phyloP scores from a whole-genome alignment of 345 rosid genomes.

The Ricinus communis region DNA sequence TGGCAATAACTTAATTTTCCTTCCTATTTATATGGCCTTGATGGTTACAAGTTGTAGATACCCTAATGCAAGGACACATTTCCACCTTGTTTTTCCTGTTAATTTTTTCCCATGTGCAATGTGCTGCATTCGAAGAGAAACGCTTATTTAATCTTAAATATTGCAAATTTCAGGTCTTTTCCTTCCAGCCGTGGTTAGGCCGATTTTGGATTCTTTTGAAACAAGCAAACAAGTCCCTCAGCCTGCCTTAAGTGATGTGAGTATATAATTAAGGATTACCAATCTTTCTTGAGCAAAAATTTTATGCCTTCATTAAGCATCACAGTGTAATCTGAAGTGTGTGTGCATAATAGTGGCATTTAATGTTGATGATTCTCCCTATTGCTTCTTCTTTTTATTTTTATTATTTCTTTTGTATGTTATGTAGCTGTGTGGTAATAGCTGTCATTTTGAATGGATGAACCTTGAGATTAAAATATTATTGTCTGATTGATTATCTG shows the following conservation, averaged over 20 bases:
- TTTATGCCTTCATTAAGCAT: neutral
- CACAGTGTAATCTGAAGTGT: no score
- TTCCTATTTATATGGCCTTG: no score
- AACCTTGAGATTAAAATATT: neutral
- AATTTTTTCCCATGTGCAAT: no score
- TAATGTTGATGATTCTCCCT: no score
- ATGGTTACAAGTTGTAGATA: no score
- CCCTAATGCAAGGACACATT: no score
- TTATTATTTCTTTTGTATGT: no score
- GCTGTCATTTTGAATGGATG: neutral
- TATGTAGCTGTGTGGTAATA: neutral
- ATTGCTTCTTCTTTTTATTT: no score
- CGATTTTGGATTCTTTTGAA: conserved; percentile 87
- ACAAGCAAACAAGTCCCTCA: conserved; percentile 77
- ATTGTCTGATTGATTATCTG: neutral
- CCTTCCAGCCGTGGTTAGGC: conserved; percentile 95
- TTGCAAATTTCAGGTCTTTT: conserved; percentile 62
- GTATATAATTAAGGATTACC: conserved; percentile 15
- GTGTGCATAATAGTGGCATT: no score
- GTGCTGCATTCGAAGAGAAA: no score
- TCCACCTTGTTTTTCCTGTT: no score
- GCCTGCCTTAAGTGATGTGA: conserved; percentile 75
- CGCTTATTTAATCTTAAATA: neutral
- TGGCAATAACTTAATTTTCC: no score
- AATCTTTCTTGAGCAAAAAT: neutral